A percentile compares a stretch with the other conserved stretches of the same genome.
Evolutionary conservation across 257 asterid species (phyloP).

Genomic region (Misopates orontium): DNA sequence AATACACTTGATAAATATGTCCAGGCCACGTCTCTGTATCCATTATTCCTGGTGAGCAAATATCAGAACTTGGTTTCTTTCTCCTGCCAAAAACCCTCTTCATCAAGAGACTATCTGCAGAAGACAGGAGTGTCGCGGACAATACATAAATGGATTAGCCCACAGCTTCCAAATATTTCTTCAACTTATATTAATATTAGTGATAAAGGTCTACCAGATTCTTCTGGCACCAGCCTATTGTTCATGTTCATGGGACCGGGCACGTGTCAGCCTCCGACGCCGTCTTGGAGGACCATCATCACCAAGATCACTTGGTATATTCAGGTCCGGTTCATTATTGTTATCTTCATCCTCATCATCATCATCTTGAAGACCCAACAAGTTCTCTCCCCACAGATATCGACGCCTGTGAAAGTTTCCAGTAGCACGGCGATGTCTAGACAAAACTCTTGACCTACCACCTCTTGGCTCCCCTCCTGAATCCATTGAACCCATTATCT

Average conservation of each 20-base stretch:
- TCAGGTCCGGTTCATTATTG: conserved; percentile 33
- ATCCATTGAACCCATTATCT: conserved; percentile 77
- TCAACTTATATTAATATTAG: conserved; percentile 12
- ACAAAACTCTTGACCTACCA: conserved; percentile 63
- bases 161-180: conserved; percentile 14
- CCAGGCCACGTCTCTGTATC: not conserved
- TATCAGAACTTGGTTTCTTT: not conserved
- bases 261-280: conserved; percentile 62
- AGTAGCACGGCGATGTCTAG: conserved; percentile 62
- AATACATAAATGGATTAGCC: conserved; percentile 15
- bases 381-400: conserved; percentile 76
- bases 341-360: conserved; percentile 32
- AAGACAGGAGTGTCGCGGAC: conserved; percentile 1
- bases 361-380: conserved; percentile 56
- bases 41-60: conserved; percentile 4
- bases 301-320: conserved; percentile 37
- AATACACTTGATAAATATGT: conserved; percentile 7
- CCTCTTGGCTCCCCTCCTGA: conserved; percentile 47
- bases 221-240: conserved; percentile 20
- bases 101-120: conserved; percentile 24
- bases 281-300: conserved; percentile 43
- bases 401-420: conserved; percentile 63
- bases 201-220: conserved; percentile 20
- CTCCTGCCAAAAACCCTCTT: conserved; percentile 22
- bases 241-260: conserved; percentile 45